A percentile compares a stretch with the other conserved stretches of the same genome.
Evolutionary conservation across 2,329 filamentous ascomycete genomes (phyloP).

Genomic region (Fonsecaea nubica): DNA sequence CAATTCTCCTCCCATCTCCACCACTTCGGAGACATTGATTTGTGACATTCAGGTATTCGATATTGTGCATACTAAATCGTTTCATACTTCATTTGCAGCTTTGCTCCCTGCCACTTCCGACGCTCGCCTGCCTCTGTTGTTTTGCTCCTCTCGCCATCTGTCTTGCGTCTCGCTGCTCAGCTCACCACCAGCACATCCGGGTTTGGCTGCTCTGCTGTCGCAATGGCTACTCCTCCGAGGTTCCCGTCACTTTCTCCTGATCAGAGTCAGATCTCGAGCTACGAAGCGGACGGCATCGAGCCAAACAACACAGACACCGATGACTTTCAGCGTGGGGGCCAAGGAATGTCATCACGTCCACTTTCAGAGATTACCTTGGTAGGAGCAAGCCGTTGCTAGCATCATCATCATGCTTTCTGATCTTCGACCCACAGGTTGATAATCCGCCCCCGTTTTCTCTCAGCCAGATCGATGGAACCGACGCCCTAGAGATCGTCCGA

Average conservation of each 20-base stretch:
- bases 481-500: background rate
- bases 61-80: conserved; percentile 3
- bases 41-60: conserved; percentile 5
- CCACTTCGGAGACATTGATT: background rate
- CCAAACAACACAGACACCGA: background rate
- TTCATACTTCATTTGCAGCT: background rate
- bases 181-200: background rate
- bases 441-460: background rate
- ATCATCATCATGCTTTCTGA: background rate
- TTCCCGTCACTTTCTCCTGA: background rate
- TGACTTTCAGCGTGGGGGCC: background rate
- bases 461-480: background rate
- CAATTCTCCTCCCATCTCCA: background rate
- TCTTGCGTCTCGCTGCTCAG: background rate
- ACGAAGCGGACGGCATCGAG: background rate
- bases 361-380: conserved; percentile 8
- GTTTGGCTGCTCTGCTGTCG: background rate
- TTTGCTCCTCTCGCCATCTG: background rate
- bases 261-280: background rate
- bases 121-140: too few relatives aligned
- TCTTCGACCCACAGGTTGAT: background rate
- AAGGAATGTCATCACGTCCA: background rate
- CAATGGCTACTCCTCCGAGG: background rate
- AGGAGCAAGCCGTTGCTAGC: background rate
- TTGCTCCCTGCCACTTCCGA: background rate